phyloP scores from a whole-genome alignment of 2,329 filamentous ascomycete genomes.

The Phyllosticta citriasiana region DNA sequence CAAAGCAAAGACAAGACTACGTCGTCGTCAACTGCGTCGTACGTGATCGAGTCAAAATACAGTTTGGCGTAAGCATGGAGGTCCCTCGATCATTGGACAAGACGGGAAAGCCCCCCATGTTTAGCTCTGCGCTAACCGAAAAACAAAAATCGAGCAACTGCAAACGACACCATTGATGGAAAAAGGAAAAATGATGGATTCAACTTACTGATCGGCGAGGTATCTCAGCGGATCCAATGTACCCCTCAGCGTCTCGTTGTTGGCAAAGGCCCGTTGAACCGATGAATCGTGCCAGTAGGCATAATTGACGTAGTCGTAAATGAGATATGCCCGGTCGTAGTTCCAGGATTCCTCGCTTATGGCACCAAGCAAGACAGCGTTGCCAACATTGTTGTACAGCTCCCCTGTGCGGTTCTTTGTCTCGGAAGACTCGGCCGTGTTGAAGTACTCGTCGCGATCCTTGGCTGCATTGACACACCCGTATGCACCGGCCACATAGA shows the following conservation, averaged over 20 bases:
- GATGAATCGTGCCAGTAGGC: conserved; percentile 42
- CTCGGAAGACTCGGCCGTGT: conserved; percentile 30
- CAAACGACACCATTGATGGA: not conserved
- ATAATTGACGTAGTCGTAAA: conserved; percentile 49
- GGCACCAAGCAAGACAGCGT: conserved; percentile 33
- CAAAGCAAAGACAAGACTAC: not conserved
- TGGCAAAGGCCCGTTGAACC: conserved; percentile 24
- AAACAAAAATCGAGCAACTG: not conserved
- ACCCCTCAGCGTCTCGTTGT: conserved; percentile 15
- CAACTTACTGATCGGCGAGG: conserved; percentile 15
- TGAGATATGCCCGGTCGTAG: conserved; percentile 43
- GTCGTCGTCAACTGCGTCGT: not conserved
- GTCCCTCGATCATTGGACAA: not conserved
- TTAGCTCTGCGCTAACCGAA: not conserved
- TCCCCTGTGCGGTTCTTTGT: conserved; percentile 26
- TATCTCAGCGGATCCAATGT: conserved; percentile 16
- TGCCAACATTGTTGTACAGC: conserved; percentile 40
- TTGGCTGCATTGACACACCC: conserved; percentile 22
- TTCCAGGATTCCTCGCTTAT: conserved; percentile 30
- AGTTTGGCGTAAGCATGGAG: not conserved
- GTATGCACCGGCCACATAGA: conserved; percentile 40
- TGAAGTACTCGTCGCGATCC: conserved; percentile 27
- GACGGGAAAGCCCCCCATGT: not conserved
- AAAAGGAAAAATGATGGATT: not conserved
- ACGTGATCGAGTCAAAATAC: not conserved